Base-by-base conservation (phyloP, 805 yeast species). In the Metschnikowia lunata region DNA sequence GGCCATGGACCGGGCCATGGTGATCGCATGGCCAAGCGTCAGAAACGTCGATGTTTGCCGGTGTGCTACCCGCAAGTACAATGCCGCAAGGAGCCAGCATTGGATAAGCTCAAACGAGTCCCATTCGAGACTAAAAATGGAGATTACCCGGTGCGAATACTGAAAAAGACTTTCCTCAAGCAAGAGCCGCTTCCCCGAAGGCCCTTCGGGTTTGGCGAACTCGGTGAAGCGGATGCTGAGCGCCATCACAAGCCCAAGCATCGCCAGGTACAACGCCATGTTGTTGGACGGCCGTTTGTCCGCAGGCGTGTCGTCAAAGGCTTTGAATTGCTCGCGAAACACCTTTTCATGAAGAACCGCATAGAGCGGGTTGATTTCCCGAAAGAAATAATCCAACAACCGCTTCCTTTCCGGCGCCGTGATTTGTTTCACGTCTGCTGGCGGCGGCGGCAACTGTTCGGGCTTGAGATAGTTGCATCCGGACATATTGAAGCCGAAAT, bases 401-500 rank as follows among this genome's bases (percentile, higher is more conserved):
- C 49, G 33, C 14, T 50, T 42, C 11, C 47, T 40, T 8, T 37
- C 27, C 28, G 40, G 41, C 9, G 26, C 34, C 6, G 46, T 15
- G 11, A 47, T 23, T 4, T 13, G 42, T 12, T 23, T n/a, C 37
- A 62, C 46, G 3, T 57, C 60, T 7, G 1, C 74, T 71, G 1
- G 75, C 71, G 57, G 43, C 2, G 56, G 60, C 15, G 75, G 76
- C 32, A 71, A 50, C 10, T 45, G 49, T 27, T 66, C 69, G 4
- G 62, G 55, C 26, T 47, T 46, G 14, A 79, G 48, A 54, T 77
- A 81, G 52, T 73, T 75, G 27, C 71, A 71, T 1, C 85, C 85
- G n/a, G 75, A 66, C 76, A 80, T 63, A 56, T 81, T 81, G 85
- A 85, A 81, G 12, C 83, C 85, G 52, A 77, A 81, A 40, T 71